Conservation (phyloP, 169 alveolate genomes). For the Besnoitia besnoiti region DNA sequence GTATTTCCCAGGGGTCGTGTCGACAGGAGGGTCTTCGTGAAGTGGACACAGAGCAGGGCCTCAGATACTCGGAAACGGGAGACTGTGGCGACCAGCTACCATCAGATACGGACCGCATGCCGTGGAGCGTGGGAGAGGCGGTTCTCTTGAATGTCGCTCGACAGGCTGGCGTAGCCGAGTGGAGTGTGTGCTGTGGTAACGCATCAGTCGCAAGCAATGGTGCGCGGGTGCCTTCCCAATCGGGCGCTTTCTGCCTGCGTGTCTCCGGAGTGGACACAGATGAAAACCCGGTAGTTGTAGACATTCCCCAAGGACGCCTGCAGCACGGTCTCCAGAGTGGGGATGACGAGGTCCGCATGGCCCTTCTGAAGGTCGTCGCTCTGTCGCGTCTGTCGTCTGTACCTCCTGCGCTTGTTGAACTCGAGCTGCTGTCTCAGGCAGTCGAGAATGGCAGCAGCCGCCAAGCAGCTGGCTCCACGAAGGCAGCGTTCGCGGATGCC, state of each 20-base stretch:
- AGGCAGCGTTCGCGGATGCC: neutral
- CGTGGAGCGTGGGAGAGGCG: conserved; percentile 36
- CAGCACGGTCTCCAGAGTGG: conserved; percentile 21
- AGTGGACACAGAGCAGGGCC: no score
- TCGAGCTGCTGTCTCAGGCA: neutral
- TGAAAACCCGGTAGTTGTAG: neutral
- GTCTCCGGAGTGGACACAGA: neutral
- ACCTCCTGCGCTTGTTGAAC: neutral
- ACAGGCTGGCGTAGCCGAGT: neutral
- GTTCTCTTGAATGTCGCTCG: neutral
- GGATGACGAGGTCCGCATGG: conserved; percentile 2
- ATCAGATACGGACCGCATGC: neutral
- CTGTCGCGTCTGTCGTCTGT: neutral
- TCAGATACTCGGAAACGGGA: no score
- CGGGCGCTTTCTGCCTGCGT: neutral
- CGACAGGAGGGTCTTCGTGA: no score
- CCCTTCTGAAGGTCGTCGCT: neutral
- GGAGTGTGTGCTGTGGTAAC: neutral
- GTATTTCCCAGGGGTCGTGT: no score
- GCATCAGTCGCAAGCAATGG: no score
- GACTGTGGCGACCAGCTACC: no score
- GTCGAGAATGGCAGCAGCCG: neutral
- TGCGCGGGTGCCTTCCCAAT: neutral
- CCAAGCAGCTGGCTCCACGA: neutral
- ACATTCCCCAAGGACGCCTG: neutral